Evolutionary conservation across 2,329 filamentous ascomycete species (phyloP).

Genomic region (Aspergillus jensenii): DNA sequence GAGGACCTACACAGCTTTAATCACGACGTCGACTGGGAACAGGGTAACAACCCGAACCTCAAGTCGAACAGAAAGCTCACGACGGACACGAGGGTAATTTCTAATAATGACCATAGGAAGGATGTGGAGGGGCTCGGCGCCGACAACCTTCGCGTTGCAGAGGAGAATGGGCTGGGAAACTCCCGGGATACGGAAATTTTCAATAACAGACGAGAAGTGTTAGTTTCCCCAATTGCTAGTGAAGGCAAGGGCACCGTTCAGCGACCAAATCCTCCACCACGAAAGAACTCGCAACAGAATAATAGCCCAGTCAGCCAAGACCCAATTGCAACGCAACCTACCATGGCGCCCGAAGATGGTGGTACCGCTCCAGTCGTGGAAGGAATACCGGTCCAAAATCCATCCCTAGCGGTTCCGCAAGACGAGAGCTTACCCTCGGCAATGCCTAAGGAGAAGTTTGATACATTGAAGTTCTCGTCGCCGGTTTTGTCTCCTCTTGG

Average conservation of each 20-base stretch:
- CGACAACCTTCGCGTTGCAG: constrained; percentile 71
- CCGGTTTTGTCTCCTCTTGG: constrained; percentile 49
- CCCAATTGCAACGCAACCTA: constrained; percentile 15
- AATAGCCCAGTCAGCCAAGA: constrained; percentile 20
- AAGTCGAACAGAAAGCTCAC: constrained; percentile 55
- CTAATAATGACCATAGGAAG: constrained; percentile 63
- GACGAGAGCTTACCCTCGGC: constrained; percentile 70
- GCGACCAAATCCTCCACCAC: constrained; percentile 48
- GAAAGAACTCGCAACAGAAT: constrained; percentile 29
- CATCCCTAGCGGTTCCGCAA: constrained; percentile 67
- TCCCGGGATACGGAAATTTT: constrained; percentile 72
- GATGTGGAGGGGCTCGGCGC: constrained; percentile 77
- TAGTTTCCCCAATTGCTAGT: constrained; percentile 62
- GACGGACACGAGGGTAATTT: constrained; percentile 58
- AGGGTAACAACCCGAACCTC: constrained; percentile 58
- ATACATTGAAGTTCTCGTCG: constrained; percentile 50
- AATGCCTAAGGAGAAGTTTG: constrained; percentile 42
- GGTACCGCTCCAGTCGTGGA: constrained; percentile 25
- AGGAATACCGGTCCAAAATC: constrained; percentile 52
- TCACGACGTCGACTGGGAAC: constrained; percentile 67
- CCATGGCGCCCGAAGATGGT: constrained; percentile 18
- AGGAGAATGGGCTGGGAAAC: constrained; percentile 59
- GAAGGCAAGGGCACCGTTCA: constrained; percentile 64
- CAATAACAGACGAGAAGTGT: constrained; percentile 65
- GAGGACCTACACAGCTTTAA: constrained; percentile 69